Evolutionary conservation across 192 early-diverging fungal species (phyloP).

Genomic region (Entomortierella lignicola): DNA sequence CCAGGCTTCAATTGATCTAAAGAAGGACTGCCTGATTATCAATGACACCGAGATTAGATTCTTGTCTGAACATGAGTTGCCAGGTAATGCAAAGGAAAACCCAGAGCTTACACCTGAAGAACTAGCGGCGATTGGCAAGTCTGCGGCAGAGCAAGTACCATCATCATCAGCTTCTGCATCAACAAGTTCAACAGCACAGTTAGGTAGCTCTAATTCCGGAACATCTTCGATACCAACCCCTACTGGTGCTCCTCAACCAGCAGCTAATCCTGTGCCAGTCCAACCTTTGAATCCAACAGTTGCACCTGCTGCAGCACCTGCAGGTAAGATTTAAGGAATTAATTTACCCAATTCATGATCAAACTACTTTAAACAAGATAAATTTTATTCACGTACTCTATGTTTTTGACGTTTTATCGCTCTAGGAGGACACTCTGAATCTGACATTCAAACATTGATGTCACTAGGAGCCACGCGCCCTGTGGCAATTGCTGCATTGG

Average conservation of each 20-base stretch:
- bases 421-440: conserved; percentile 66
- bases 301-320: not conserved
- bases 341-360: not conserved
- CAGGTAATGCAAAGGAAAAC: conserved; percentile 62
- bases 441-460: conserved; percentile 75
- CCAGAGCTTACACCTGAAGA: conserved; percentile 46
- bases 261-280: not conserved
- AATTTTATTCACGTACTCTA: too few relatives aligned
- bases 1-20: conserved; percentile 91
- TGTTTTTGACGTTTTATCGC: not conserved
- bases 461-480: conserved; percentile 82
- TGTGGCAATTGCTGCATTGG: conserved; percentile 83
- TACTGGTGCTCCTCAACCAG: not conserved
- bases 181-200: conserved; percentile 33
- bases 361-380: too few relatives aligned
- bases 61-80: conserved; percentile 91
- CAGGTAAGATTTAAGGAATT: conserved; percentile 3
- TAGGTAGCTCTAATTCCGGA: conserved; percentile 16
- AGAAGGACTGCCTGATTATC: conserved; percentile 84
- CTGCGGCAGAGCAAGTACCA: conserved; percentile 4
- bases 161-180: conserved; percentile 42
- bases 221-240: conserved; percentile 1
- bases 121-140: conserved; percentile 27
- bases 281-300: too few relatives aligned
- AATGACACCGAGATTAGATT: conserved; percentile 85